These are phyloP conservation scores for Lentinula guzmanii DNA, from an alignment of 768 basidiomycete species.

Conservation along the genomic window DNA sequence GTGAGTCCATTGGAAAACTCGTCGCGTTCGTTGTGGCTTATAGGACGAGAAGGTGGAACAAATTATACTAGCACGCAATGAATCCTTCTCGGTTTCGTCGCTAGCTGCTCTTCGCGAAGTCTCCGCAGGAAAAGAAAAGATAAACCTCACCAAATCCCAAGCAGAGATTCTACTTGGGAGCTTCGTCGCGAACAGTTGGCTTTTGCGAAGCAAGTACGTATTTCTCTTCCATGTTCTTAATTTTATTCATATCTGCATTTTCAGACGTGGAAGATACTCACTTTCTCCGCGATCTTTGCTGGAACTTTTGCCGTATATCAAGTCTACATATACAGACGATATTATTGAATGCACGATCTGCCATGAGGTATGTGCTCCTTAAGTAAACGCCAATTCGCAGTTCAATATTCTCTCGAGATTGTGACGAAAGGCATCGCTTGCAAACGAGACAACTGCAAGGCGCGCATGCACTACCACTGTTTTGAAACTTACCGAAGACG, in stretches of 20 bases:
- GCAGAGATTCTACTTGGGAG: conserved; percentile 68
- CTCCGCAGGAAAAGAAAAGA: conserved; percentile 46
- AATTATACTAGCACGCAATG: conserved; percentile 76
- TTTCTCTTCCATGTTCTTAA: neutral
- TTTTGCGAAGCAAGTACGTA: conserved; percentile 67
- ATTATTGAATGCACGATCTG: conserved; percentile 71
- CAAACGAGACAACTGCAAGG: conserved; percentile 53
- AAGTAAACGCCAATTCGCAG: neutral
- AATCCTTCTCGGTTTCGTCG: conserved; percentile 73
- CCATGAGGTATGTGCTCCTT: conserved; percentile 44
- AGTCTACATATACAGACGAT: conserved; percentile 66
- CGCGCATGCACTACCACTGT: conserved; percentile 61
- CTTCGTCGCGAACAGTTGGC: conserved; percentile 82
- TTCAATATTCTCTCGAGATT: conserved; percentile 32
- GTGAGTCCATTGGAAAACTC: conserved; percentile 34
- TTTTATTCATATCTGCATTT: neutral
- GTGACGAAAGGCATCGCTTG: conserved; percentile 68
- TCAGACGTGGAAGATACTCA: conserved; percentile 64
- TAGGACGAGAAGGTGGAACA: conserved; percentile 62
- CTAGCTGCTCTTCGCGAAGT: conserved; percentile 72
- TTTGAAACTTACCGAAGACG: conserved; percentile 44
- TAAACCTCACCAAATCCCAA: conserved; percentile 67
- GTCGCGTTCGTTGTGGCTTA: conserved; percentile 1
- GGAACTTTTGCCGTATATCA: conserved; percentile 71
- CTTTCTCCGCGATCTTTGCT: conserved; percentile 69